phyloP scores from a whole-genome alignment of 2,329 filamentous ascomycete species.

The Chalaropsis ovoidea region DNA sequence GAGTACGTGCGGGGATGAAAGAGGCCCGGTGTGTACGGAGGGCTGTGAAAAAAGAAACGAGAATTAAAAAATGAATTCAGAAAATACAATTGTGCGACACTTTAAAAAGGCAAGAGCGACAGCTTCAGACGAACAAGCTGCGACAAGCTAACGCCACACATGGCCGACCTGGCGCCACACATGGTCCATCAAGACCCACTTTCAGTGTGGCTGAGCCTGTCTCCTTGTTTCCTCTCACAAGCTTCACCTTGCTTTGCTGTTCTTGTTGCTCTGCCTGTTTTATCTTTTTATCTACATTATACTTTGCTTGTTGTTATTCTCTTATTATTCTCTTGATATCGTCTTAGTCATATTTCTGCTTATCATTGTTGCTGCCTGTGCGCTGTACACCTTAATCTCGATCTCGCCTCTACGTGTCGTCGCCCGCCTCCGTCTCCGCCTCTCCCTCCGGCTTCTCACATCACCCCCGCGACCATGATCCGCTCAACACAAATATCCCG shows the following conservation, averaged over 20 bases:
- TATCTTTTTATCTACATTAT: not conserved
- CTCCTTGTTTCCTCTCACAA: no score
- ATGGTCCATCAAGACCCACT: no score
- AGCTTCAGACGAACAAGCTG: no score
- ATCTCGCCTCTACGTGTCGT: constrained; percentile 8
- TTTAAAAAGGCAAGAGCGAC: no score
- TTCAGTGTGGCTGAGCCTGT: no score
- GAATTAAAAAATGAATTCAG: not conserved
- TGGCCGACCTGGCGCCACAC: not conserved
- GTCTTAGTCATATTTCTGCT: no score
- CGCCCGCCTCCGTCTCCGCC: not conserved
- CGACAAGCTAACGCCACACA: not conserved
- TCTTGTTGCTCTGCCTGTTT: not conserved
- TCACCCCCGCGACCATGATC: constrained; percentile 51
- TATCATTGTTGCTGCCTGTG: not conserved
- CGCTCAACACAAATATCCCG: constrained; percentile 88
- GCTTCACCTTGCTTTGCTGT: not conserved
- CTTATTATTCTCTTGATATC: not conserved
- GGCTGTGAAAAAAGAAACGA: not conserved
- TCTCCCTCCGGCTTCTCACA: not conserved
- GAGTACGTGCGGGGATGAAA: not conserved
- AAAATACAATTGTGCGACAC: not conserved
- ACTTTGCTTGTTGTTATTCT: not conserved
- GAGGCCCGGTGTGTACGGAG: not conserved
- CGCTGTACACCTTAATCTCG: not conserved